Evolutionary conservation across 2,329 filamentous ascomycete genomes (phyloP).

Genomic region (Neopestalotiopsis sp.): DNA sequence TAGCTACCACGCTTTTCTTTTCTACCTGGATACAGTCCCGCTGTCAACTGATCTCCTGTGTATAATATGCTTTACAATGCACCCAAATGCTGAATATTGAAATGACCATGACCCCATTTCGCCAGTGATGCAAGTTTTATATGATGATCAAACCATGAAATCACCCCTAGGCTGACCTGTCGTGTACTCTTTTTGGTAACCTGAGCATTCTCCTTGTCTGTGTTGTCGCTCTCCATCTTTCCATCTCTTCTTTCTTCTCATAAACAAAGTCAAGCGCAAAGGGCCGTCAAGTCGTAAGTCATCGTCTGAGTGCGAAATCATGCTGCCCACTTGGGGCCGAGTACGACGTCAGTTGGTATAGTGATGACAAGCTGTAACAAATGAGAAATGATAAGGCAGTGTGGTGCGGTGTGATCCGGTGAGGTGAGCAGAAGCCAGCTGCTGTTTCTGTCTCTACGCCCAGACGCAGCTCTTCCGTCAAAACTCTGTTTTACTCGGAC

Average conservation of each 20-base stretch:
- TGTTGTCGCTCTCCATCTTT: neutral
- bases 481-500: neutral
- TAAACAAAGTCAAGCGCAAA: neutral
- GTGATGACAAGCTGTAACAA: neutral
- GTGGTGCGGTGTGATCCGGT: neutral
- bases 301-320: neutral
- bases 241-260: constrained; percentile 9
- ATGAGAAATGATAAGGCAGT: neutral
- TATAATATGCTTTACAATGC: constrained; percentile 15
- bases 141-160: neutral
- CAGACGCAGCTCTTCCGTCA: neutral
- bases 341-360: neutral
- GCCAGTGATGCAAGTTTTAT: constrained; percentile 13
- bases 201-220: neutral
- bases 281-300: constrained; percentile 17
- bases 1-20: neutral
- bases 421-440: constrained; percentile 6
- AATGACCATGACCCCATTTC: neutral
- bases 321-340: neutral
- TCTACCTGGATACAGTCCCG: constrained; percentile 10
- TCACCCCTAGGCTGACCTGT: neutral
- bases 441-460: constrained; percentile 5
- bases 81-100: constrained; percentile 15
- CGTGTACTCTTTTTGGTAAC: neutral
- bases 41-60: constrained; percentile 3